Conservation (phyloP, 257 asterid species). For the Rehmannia glutinosa region DNA sequence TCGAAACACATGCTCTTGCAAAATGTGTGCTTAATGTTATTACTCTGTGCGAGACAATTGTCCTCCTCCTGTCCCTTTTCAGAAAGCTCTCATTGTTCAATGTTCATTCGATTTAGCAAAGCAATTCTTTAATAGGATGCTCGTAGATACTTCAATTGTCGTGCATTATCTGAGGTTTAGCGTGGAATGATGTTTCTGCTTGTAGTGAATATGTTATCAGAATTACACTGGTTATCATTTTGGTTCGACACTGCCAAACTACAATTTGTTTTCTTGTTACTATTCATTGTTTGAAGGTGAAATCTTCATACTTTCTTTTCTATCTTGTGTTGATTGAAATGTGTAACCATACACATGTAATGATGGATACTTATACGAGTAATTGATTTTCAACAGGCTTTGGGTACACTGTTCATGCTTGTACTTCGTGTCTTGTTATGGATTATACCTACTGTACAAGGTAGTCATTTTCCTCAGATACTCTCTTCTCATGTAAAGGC, state of each 20-base stretch:
- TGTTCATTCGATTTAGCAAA: too few relatives aligned
- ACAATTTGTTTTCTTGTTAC: background rate
- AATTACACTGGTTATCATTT: background rate
- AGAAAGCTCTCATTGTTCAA: too few relatives aligned
- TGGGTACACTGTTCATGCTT: slow-evolving; percentile 92
- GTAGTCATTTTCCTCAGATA: slow-evolving; percentile 32
- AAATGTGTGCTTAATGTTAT: too few relatives aligned
- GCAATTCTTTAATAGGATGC: background rate
- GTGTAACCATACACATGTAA: too few relatives aligned
- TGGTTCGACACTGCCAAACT: background rate
- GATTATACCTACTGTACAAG: slow-evolving; percentile 81
- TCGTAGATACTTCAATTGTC: background rate
- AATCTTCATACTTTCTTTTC: too few relatives aligned
- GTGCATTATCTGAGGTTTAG: too few relatives aligned
- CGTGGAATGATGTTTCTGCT: background rate
- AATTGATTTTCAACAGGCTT: slow-evolving; percentile 61
- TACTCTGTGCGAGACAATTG: too few relatives aligned
- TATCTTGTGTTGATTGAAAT: too few relatives aligned
- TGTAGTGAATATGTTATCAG: background rate
- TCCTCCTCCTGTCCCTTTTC: too few relatives aligned
- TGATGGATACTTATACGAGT: too few relatives aligned
- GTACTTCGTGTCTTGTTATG: slow-evolving; percentile 73
- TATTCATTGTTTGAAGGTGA: too few relatives aligned
- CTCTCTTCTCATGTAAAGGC: background rate
- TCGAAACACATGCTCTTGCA: background rate